phyloP scores from a whole-genome alignment of 805 yeast species.

The Zygosaccharomyces bailii region DNA sequence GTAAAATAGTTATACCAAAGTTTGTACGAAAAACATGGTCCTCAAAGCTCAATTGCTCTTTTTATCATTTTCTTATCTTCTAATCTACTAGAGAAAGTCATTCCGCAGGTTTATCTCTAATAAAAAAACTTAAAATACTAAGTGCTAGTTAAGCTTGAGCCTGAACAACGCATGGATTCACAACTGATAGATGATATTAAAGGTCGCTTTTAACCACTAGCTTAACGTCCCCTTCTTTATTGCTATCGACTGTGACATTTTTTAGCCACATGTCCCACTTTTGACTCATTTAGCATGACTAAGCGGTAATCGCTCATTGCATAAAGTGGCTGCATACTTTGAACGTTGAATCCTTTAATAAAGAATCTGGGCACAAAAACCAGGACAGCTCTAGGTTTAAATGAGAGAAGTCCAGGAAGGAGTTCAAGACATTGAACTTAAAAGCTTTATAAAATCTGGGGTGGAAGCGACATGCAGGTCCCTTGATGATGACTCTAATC shows the following conservation, averaged over 20 bases:
- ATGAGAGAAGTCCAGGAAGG: background rate
- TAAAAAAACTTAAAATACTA: background rate
- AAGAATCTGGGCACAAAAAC: background rate
- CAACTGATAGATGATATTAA: no score
- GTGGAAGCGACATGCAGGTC: background rate
- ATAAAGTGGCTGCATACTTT: background rate
- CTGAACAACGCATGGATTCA: no score
- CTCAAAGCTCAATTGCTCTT: background rate
- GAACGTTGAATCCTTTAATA: background rate
- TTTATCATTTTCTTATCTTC: slow-evolving; percentile 2
- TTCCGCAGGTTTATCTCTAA: no score
- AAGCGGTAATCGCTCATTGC: background rate
- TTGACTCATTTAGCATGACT: background rate
- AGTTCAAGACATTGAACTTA: background rate
- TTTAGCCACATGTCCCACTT: no score
- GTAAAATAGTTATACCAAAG: slow-evolving; percentile 15
- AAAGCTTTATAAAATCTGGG: background rate
- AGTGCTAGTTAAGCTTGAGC: no score
- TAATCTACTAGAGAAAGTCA: background rate
- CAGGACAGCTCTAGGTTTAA: background rate
- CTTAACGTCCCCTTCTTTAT: no score
- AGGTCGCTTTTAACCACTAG: no score
- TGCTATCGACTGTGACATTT: no score
- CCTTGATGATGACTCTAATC: slow-evolving; percentile 2
- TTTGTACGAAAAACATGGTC: slow-evolving; percentile 1